These are phyloP conservation scores for Botryotinia narcissicola DNA, from an alignment of 2,329 filamentous ascomycete genomes.

Conservation along the genomic window DNA sequence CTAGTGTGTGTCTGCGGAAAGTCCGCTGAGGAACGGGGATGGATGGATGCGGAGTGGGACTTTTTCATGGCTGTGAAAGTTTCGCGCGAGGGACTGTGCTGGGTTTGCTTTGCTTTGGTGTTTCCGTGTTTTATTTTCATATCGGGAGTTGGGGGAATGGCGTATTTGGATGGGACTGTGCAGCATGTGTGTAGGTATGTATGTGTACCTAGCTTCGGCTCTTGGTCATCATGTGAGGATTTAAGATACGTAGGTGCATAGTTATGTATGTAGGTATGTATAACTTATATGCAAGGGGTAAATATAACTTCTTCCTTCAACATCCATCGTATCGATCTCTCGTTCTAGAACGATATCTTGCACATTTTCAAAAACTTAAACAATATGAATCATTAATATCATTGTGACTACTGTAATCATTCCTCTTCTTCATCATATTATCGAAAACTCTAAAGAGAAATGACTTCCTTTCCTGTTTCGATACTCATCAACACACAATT, in stretches of 20 bases:
- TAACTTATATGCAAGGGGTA: not conserved
- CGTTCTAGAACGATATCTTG: too few relatives aligned
- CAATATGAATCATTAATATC: not conserved
- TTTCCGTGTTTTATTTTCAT: not conserved
- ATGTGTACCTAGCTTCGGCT: too few relatives aligned
- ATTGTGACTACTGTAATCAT: not conserved
- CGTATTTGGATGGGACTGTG: too few relatives aligned
- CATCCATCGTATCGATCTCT: not conserved
- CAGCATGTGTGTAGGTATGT: not conserved
- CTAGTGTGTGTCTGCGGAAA: too few relatives aligned
- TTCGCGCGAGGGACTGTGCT: not conserved
- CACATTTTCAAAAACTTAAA: not conserved
- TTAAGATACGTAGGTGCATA: not conserved
- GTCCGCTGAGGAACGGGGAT: too few relatives aligned
- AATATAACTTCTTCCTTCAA: not conserved
- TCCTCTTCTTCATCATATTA: not conserved
- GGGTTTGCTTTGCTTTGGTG: not conserved
- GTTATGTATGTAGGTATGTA: too few relatives aligned
- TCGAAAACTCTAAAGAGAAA: not conserved
- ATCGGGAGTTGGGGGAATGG: not conserved
- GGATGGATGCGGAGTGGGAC: not conserved
- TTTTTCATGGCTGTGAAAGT: not conserved
- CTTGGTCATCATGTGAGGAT: not conserved
- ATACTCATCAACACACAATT: not conserved
- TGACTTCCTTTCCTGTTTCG: not conserved